Evolutionary conservation across 805 yeast genomes (phyloP).

Genomic region (Ogataea haglerorum): DNA sequence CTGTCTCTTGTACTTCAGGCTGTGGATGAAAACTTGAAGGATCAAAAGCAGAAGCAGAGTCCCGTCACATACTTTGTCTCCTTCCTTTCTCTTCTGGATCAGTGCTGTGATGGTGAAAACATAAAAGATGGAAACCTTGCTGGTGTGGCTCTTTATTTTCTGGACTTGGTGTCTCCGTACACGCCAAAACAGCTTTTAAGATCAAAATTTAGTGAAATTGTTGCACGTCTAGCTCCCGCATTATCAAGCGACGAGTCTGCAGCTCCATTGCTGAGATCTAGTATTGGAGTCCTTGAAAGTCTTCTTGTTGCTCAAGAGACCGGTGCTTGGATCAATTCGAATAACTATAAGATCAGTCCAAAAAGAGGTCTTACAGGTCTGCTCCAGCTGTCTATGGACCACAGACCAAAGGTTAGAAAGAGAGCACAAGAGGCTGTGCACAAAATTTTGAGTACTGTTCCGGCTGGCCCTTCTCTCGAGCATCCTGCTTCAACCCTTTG

Average conservation of each 20-base stretch:
- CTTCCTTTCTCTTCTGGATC: conserved; percentile 76
- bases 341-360: conserved; percentile 58
- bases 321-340: conserved; percentile 66
- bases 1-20: conserved; percentile 81
- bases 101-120: conserved; percentile 53
- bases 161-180: conserved; percentile 75
- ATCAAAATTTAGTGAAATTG: conserved; percentile 71
- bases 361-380: conserved; percentile 77
- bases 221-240: conserved; percentile 77
- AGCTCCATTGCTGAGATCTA: conserved; percentile 78
- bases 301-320: conserved; percentile 77
- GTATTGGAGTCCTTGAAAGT: conserved; percentile 82
- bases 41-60: conserved; percentile 55
- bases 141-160: conserved; percentile 70
- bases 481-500: conserved; percentile 75
- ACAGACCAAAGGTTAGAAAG: conserved; percentile 92
- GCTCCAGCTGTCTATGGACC: conserved; percentile 75
- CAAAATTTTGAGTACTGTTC: conserved; percentile 59
- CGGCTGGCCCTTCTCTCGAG: conserved; percentile 70
- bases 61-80: conserved; percentile 86
- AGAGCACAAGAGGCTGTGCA: conserved; percentile 90
- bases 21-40: conserved; percentile 82
- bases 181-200: conserved; percentile 67
- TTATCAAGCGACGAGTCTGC: conserved; percentile 65
- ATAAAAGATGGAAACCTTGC: conserved; percentile 63